Percentiles rank a stretch among this genome's conserved stretches.
These are phyloP conservation scores for Lathyrus tuberosus DNA, from an alignment of 306 rosid species.

Conservation along the genomic window DNA sequence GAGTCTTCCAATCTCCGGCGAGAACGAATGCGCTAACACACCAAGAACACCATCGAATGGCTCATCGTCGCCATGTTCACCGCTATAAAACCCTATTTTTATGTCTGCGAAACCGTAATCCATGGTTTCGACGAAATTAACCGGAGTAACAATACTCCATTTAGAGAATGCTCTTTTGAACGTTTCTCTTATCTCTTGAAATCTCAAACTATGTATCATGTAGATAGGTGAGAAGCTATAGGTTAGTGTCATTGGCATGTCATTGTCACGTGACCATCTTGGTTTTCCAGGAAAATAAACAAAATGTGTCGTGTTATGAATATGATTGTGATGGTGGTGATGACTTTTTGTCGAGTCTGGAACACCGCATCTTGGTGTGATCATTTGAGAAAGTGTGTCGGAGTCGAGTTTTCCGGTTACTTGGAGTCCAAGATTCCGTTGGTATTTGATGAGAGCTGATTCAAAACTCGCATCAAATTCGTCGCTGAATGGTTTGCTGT, in stretches of 20 bases:
- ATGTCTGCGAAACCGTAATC: slow-evolving; percentile 60
- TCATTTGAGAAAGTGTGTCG: slow-evolving; percentile 47
- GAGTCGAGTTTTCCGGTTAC: slow-evolving; percentile 58
- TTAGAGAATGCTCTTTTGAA: slow-evolving; percentile 54
- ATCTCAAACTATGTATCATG: slow-evolving; percentile 46
- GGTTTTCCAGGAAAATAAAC: slow-evolving; percentile 74
- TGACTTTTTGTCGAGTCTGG: slow-evolving; percentile 36
- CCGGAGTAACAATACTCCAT: slow-evolving; percentile 79
- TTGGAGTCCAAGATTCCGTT: slow-evolving; percentile 54
- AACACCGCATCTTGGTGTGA: slow-evolving; percentile 64
- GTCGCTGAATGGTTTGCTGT: slow-evolving; percentile 31
- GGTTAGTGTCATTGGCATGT: slow-evolving; percentile 66
- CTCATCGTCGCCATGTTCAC: slow-evolving; percentile 85
- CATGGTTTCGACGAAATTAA: slow-evolving; percentile 54
- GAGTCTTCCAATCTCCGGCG: slow-evolving; percentile 75
- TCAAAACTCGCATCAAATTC: slow-evolving; percentile 44
- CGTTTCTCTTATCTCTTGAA: slow-evolving; percentile 42
- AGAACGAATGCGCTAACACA: slow-evolving; percentile 79
- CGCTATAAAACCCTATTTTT: slow-evolving; percentile 69
- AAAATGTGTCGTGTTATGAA: slow-evolving; percentile 33
- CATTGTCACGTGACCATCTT: slow-evolving; percentile 61
- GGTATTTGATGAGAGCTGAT: slow-evolving; percentile 47
- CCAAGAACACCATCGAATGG: slow-evolving; percentile 86
- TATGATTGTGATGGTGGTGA: neutral
- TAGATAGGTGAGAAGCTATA: slow-evolving; percentile 60